A percentile compares a stretch with the other conserved stretches of the same genome.
Evolutionary conservation across 768 basidiomycete genomes (phyloP).

Genomic region (Pleurotus tuber-regium): DNA sequence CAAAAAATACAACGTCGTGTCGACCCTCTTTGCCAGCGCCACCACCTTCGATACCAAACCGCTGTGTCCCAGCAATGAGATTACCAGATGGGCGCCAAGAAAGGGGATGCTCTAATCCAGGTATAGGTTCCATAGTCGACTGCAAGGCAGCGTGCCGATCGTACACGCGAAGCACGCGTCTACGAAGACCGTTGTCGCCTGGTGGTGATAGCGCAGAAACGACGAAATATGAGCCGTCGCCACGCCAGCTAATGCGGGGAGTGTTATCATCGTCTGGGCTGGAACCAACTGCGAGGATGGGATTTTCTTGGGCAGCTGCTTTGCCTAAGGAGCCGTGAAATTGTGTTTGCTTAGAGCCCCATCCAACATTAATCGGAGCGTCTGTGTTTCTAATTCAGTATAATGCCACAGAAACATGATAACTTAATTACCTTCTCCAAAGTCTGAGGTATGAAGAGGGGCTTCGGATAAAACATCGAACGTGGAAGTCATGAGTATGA

Average conservation of each 20-base stretch:
- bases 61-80: slow-evolving; percentile 77
- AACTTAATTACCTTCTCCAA: slow-evolving; percentile 70
- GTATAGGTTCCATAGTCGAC: slow-evolving; percentile 79
- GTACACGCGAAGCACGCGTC: slow-evolving; percentile 71
- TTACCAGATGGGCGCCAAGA: slow-evolving; percentile 90
- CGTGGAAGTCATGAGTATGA: slow-evolving; percentile 84
- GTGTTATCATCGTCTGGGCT: slow-evolving; percentile 70
- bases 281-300: slow-evolving; percentile 37
- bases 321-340: slow-evolving; percentile 97
- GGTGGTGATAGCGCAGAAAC: slow-evolving; percentile 68
- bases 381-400: slow-evolving; percentile 42
- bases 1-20: slow-evolving; percentile 92
- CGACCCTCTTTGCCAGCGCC: slow-evolving; percentile 62
- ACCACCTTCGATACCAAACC: slow-evolving; percentile 76
- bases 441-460: slow-evolving; percentile 67
- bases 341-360: slow-evolving; percentile 96
- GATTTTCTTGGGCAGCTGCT: slow-evolving; percentile 60
- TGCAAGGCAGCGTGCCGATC: slow-evolving; percentile 72
- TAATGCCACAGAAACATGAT: neutral
- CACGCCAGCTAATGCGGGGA: slow-evolving; percentile 88
- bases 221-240: slow-evolving; percentile 87
- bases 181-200: slow-evolving; percentile 28
- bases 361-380: slow-evolving; percentile 92
- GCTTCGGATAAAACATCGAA: slow-evolving; percentile 88
- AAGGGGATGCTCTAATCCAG: slow-evolving; percentile 77